Percentiles rank a stretch among this genome's conserved stretches.
Evolutionary conservation across 441 rosid genomes (phyloP).

Genomic region (Pelargonium citronellum): DNA sequence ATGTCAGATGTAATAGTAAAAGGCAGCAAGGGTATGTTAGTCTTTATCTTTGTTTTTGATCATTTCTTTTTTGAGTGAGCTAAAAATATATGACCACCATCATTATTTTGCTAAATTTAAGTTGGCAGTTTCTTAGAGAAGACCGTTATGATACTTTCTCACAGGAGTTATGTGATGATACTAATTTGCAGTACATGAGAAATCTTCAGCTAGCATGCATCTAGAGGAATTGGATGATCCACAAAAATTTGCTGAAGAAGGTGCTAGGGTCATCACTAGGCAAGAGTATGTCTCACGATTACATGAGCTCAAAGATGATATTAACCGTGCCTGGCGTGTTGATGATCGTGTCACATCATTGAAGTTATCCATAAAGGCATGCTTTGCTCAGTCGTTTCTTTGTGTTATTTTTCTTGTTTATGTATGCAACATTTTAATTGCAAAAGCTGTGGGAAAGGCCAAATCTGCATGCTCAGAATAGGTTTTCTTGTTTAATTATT

Average conservation of each 20-base stretch:
- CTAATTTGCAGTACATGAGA: slow-evolving; percentile 35
- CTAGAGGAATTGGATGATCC: slow-evolving; percentile 50
- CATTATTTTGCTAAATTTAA: no score
- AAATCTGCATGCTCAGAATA: background rate
- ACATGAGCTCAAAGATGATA: slow-evolving; percentile 72
- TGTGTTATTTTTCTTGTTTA: slow-evolving; percentile 4
- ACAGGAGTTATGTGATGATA: slow-evolving; percentile 14
- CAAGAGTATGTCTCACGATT: slow-evolving; percentile 73
- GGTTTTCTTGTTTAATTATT: background rate
- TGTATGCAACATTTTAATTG: background rate
- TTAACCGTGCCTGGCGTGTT: slow-evolving; percentile 59
- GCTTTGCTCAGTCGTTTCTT: background rate
- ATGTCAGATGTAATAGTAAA: slow-evolving; percentile 55
- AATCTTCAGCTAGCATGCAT: slow-evolving; percentile 38
- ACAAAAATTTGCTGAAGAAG: slow-evolving; percentile 43
- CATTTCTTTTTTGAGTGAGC: background rate
- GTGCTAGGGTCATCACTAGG: slow-evolving; percentile 43
- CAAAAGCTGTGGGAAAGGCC: slow-evolving; percentile 8
- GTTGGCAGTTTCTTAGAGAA: background rate
- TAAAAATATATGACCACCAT: background rate
- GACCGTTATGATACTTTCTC: background rate
- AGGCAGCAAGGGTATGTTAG: slow-evolving; percentile 49
- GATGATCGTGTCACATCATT: slow-evolving; percentile 74
- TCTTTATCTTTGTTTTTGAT: slow-evolving; percentile 5
- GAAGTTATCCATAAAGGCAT: slow-evolving; percentile 76